Evolutionary conservation across 2,329 filamentous ascomycete species (phyloP), one percentile per base, ranked within the genome.

Genomic region (Diaporthe caulivora): DNA sequence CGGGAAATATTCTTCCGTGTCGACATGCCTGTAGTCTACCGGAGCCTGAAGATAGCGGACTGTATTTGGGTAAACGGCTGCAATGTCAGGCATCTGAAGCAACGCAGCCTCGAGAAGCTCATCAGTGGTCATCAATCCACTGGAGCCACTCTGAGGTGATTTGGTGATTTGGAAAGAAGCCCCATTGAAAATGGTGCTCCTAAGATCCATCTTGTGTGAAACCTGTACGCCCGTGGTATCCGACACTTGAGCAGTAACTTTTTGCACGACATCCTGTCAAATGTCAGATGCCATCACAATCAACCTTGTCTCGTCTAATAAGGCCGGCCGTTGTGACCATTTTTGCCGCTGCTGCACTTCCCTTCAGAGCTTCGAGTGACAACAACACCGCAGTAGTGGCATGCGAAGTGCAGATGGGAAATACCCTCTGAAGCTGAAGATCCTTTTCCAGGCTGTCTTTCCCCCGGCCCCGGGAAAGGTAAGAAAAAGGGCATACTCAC

Each of bases 11-110:
- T 55, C 70, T 29, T 34, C 70, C 15, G n/a, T 53, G 26, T 47
- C 31, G n/a, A 40, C 47, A 15, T 51, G 10, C 44, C 34, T 21
- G 21, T 40, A 53, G 5, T 34, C 70, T 24, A 64, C 18, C 6
- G 44, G 57, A 34, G 42, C 57, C 40, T 71, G 70, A 10, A 65
- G 57, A 21, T 65, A 71, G 37, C 60, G 70, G 1, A 71, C 44
- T 10, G 57, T 62, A 47, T 71, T 71, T 24, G 70, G 70, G 24
- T 71, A 71, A 7, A 71, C 70, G 26, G 70, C 70, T 54, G 70
- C 58, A 24, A 72, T 72, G 40, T 26, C 31, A n/a, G 70, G 49
- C 44, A 72, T 72, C n/a, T 67, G 58, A 21, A 67, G 49, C 18
- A 72, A 40, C 2, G 70, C 60, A n/a, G 47, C 60, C 26, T 71